phyloP scores from a whole-genome alignment of 2,329 filamentous ascomycete genomes.

The Tothia fuscella region DNA sequence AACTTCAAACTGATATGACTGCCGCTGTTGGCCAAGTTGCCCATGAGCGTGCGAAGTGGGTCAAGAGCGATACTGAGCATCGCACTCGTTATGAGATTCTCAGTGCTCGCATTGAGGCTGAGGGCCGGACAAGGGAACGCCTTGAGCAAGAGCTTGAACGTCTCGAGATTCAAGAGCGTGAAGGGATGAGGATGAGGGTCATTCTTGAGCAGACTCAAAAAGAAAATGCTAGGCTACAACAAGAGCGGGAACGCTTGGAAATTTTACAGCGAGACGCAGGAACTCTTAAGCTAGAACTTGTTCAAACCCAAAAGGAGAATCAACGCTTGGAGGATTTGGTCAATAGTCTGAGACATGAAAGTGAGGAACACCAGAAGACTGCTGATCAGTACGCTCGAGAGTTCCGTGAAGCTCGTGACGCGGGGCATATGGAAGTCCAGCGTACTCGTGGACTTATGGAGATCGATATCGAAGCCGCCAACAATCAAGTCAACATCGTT shows the following conservation, averaged over 20 bases:
- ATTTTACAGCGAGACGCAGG: conserved; percentile 62
- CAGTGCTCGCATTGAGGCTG: conserved; percentile 37
- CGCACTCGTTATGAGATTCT: conserved; percentile 42
- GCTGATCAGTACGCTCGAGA: conserved; percentile 65
- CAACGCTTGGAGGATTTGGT: conserved; percentile 53
- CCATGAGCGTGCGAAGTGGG: conserved; percentile 68
- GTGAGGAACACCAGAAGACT: conserved; percentile 58
- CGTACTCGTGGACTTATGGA: conserved; percentile 69
- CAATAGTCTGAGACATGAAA: conserved; percentile 47
- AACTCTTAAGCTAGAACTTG: conserved; percentile 18
- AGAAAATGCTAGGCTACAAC: conserved; percentile 52
- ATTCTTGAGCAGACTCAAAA: conserved; percentile 55
- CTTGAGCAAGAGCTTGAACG: conserved; percentile 35
- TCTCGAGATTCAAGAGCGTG: conserved; percentile 50
- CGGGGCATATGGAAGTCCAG: conserved; percentile 66
- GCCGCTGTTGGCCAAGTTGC: conserved; percentile 66
- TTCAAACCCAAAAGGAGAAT: conserved; percentile 41
- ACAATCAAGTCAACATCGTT: conserved; percentile 73
- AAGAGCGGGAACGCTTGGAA: conserved; percentile 39
- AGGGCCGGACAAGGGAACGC: conserved; percentile 31
- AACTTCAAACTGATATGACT: conserved; percentile 78
- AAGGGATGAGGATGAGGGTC: conserved; percentile 59
- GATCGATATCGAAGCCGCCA: conserved; percentile 69
- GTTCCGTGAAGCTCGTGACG: conserved; percentile 71
- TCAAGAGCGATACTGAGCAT: conserved; percentile 53